Base-by-base conservation (phyloP, 2,329 filamentous ascomycete genomes). In the Epichloe sibirici region DNA sequence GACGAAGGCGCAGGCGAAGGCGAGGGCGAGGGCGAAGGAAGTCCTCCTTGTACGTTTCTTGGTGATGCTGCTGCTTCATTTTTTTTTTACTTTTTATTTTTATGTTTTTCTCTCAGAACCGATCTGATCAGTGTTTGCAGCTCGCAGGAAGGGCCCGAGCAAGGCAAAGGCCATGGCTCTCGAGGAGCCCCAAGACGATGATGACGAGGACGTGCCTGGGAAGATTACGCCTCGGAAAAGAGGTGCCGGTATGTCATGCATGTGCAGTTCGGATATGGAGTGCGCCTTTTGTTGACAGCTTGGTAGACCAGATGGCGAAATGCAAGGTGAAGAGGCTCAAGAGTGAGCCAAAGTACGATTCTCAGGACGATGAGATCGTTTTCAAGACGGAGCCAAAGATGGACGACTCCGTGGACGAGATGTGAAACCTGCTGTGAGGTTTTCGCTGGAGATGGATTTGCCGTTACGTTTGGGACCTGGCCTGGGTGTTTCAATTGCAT, bases 11-110 rank as follows among this genome's bases (percentile, higher is more conserved):
- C 17, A 25, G 1, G 46, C 11, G 13, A 51, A 47, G 15, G 43
- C 7, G 56, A 50, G 3, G 53, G 49, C 2, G 17, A 4, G 7
- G 40, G 45, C 3, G n/a, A 2, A 1, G 43, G 49, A 0, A 46
- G 11, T 46, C 52, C 58, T 0, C 11, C 51, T 31, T 31, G 65
- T 63, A 53, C 56, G 63, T 57, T 17, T 45, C 7, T 3, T 45
- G 12, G 12, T 4, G 43, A n/a, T 23, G 44, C n/a, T 34, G 44
- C 8, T 17, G 25, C 25, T 31, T 45, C 4, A 28, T 31, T 31
- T 15, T 31, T 31, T n/a, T 45, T 12, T n/a, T 31, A n/a, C 17
- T 9, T 15, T 40, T 37, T 17, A 17, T 43, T 28, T 25, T 45
- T 31, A 2, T 37, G 7, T 43, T 42, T 8, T 40, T 31, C 13